These are phyloP conservation scores for Fusarium circinatum DNA, from an alignment of 2,329 filamentous ascomycete genomes.

Conservation along the genomic window DNA sequence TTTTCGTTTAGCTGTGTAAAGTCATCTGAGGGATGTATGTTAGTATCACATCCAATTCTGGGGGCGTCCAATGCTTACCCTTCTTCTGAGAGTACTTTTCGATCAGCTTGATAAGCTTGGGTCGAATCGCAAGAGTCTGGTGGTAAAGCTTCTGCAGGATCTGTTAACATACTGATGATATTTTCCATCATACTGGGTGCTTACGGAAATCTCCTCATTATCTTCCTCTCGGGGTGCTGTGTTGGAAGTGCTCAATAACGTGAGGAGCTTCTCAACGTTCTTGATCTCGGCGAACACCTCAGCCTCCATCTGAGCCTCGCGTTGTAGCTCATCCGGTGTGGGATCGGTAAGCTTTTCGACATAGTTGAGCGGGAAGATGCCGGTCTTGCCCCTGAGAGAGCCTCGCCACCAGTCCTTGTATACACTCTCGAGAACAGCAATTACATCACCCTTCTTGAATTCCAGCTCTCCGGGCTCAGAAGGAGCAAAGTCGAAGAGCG, in stretches of 20 bases:
- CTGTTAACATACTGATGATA: slow-evolving; percentile 46
- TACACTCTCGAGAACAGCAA: slow-evolving; percentile 95
- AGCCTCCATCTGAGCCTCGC: slow-evolving; percentile 94
- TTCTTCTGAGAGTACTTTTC: slow-evolving; percentile 99
- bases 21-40: slow-evolving; percentile 65
- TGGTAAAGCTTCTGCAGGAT: slow-evolving; percentile 78
- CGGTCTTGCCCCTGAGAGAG: slow-evolving; percentile 90
- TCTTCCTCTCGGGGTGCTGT: slow-evolving; percentile 85
- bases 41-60: background rate
- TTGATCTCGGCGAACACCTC: slow-evolving; percentile 74
- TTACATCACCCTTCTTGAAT: slow-evolving; percentile 96
- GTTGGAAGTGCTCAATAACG: slow-evolving; percentile 87
- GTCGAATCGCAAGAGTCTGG: slow-evolving; percentile 90
- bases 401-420: slow-evolving; percentile 99
- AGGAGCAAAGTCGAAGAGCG: slow-evolving; percentile 93
- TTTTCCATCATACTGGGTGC: slow-evolving; percentile 33
- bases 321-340: slow-evolving; percentile 91
- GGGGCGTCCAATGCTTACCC: slow-evolving; percentile 51
- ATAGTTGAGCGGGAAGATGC: slow-evolving; percentile 98
- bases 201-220: slow-evolving; percentile 93
- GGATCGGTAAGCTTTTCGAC: slow-evolving; percentile 97
- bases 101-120: slow-evolving; percentile 97
- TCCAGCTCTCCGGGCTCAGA: slow-evolving; percentile 94
- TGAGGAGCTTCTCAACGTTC: slow-evolving; percentile 77
- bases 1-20: slow-evolving; percentile 99